Percentiles rank a stretch among this genome's conserved stretches.
These are phyloP conservation scores for Alternaria consortialis DNA, from an alignment of 2,329 filamentous ascomycete species.

Conservation along the genomic window DNA sequence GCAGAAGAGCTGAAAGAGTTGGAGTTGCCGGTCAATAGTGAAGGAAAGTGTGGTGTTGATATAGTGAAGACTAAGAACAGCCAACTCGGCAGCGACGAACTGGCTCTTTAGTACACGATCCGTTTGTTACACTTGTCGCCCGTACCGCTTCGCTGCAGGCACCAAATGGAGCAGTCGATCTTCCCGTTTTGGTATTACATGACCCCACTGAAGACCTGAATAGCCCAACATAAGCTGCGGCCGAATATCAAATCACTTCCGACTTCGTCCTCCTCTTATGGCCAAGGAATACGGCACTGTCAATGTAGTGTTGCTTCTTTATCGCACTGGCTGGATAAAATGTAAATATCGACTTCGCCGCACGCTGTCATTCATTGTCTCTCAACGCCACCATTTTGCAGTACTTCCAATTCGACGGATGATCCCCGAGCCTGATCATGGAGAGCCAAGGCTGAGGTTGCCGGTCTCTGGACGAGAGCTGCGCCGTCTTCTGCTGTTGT, in stretches of 20 bases:
- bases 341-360: background rate
- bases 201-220: background rate
- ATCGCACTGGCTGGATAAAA: background rate
- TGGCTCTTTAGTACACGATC: background rate
- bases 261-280: background rate
- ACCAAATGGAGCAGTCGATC: background rate
- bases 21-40: background rate
- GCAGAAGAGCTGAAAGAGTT: background rate
- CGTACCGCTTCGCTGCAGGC: background rate
- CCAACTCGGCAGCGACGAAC: background rate
- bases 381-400: background rate
- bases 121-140: background rate
- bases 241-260: background rate
- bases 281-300: background rate
- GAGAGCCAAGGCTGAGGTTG: background rate
- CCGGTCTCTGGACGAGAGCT: background rate
- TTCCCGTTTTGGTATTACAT: background rate
- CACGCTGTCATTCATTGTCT: background rate
- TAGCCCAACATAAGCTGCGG: background rate
- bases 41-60: background rate
- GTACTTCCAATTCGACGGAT: background rate
- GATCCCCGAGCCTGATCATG: background rate
- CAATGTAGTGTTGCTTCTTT: background rate
- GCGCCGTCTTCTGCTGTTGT: background rate
- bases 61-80: background rate